phyloP scores from a whole-genome alignment of 2,329 filamentous ascomycete genomes.

The Alternaria postmessia region DNA sequence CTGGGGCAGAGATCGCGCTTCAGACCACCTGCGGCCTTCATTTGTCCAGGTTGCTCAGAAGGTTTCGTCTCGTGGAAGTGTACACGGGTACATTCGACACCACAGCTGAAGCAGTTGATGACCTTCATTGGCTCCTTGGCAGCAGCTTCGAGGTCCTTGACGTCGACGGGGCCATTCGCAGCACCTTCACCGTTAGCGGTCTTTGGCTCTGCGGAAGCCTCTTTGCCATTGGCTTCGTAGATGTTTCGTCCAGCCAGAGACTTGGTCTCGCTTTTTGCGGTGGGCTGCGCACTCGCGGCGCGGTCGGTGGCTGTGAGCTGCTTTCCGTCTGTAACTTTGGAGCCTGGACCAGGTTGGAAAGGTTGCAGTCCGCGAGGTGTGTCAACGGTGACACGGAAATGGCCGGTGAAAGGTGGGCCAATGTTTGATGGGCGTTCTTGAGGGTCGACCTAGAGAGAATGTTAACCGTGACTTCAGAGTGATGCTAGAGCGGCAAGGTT shows the following conservation, averaged over 20 bases:
- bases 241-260: constrained; percentile 95
- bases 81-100: constrained; percentile 82
- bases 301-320: constrained; percentile 73
- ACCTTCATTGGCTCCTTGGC: constrained; percentile 70
- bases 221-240: constrained; percentile 90
- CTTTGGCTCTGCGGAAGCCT: constrained; percentile 73
- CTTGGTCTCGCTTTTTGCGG: constrained; percentile 81
- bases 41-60: constrained; percentile 55
- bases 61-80: constrained; percentile 76
- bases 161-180: constrained; percentile 72
- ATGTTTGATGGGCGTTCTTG: constrained; percentile 95
- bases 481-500: constrained; percentile 16
- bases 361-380: constrained; percentile 93
- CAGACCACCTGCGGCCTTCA: constrained; percentile 64
- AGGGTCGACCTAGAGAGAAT: constrained; percentile 79
- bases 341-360: constrained; percentile 88
- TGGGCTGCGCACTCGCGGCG: constrained; percentile 69
- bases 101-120: constrained; percentile 88
- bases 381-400: constrained; percentile 95
- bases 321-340: constrained; percentile 67
- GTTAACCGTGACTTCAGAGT: constrained; percentile 7
- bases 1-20: constrained; percentile 91
- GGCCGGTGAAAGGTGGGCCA: constrained; percentile 94
- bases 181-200: constrained; percentile 67
- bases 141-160: constrained; percentile 68